A percentile compares a stretch with the other conserved stretches of the same genome.
These are phyloP conservation scores for Medakamo hakoo DNA, from an alignment of 139 green algal genomes.

Conservation along the genomic window DNA sequence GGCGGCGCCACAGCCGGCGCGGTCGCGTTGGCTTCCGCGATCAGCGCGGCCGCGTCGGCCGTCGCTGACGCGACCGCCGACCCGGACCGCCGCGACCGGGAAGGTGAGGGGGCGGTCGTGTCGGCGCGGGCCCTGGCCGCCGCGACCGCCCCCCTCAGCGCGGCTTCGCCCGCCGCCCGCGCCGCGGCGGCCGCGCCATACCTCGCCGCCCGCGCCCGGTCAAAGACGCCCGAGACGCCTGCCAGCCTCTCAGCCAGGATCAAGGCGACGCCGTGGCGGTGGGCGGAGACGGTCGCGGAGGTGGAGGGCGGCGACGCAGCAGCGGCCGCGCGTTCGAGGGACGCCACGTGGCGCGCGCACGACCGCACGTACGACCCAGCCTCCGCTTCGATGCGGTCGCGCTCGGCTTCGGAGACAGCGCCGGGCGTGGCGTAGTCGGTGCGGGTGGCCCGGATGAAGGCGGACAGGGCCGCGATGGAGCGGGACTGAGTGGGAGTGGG, in stretches of 20 bases:
- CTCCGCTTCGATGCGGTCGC: not conserved
- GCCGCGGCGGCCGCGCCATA: not conserved
- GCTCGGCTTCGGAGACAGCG: not conserved
- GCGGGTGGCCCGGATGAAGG: not conserved
- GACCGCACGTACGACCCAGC: not conserved
- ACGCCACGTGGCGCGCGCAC: not conserved
- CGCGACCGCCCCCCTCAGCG: no score
- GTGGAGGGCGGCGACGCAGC: not conserved
- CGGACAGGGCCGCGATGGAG: no score
- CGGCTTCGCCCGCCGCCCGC: not conserved
- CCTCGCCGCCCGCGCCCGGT: not conserved
- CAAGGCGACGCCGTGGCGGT: not conserved
- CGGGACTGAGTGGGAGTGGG: no score
- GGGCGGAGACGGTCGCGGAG: slow-evolving; percentile 1
- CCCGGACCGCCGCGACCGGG: no score
- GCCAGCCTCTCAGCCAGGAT: not conserved
- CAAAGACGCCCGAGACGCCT: not conserved
- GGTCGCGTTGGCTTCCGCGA: no score
- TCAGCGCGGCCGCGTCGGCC: no score
- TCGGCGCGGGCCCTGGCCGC: no score
- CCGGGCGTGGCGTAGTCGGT: not conserved
- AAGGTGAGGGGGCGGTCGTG: no score
- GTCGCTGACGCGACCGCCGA: no score
- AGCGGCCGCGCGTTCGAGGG: not conserved
- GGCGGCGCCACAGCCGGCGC: not conserved